Percentiles rank a stretch among this genome's conserved stretches.
These are phyloP conservation scores for Spergularia azorica DNA, from an alignment of 179 eudicot genomes.

Conservation along the genomic window DNA sequence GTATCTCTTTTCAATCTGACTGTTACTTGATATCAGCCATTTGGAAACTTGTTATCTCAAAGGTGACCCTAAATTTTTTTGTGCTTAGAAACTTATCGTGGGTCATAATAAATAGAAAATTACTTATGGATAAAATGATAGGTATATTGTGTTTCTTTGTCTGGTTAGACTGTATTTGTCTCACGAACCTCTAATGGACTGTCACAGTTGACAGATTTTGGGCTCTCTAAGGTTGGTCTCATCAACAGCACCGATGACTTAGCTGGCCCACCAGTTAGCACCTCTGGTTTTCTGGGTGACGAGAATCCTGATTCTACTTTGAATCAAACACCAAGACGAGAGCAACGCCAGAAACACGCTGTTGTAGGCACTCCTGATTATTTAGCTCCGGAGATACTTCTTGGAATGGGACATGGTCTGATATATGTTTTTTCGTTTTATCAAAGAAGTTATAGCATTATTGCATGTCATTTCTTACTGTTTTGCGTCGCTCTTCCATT, in stretches of 20 bases:
- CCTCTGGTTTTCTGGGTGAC: constrained; percentile 51
- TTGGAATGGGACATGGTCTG: constrained; percentile 98
- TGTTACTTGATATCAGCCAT: constrained; percentile 8
- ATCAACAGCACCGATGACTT: constrained; percentile 95
- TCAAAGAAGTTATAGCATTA: not conserved
- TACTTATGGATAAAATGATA: not conserved
- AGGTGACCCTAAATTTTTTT: not conserved
- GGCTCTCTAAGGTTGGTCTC: constrained; percentile 98
- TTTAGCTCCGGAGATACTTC: constrained; percentile 99
- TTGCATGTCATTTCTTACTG: constrained; percentile 1
- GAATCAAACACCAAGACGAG: constrained; percentile 51
- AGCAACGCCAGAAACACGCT: constrained; percentile 66
- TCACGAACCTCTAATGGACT: constrained; percentile 43
- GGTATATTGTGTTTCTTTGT: not conserved
- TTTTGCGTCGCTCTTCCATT: constrained; percentile 3
- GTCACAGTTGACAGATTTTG: constrained; percentile 99
- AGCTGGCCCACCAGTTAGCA: constrained; percentile 67
- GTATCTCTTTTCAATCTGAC: constrained; percentile 13
- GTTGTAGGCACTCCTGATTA: constrained; percentile 99
- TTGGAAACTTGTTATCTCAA: not conserved
- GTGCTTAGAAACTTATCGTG: not conserved
- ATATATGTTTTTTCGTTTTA: constrained; percentile 1
- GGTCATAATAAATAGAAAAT: not conserved
- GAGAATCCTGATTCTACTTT: constrained; percentile 47
- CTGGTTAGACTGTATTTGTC: constrained; percentile 12